Evolutionary conservation across 1,284 basidiomycete species (phyloP).

Genomic region (Pseudozyma hubeiensis): DNA sequence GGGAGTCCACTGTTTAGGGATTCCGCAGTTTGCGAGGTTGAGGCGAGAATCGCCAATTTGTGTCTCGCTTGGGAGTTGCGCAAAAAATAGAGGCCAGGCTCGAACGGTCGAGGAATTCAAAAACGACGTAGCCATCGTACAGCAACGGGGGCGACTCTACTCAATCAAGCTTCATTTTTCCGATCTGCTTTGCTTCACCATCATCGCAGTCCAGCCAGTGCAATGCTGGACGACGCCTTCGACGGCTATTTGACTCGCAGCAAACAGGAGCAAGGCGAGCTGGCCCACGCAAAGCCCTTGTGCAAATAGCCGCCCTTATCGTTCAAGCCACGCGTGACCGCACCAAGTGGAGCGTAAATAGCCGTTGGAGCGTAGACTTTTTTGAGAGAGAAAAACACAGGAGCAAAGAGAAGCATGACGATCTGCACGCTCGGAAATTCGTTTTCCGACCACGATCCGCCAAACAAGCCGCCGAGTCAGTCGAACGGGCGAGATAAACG

Average conservation of each 20-base stretch:
- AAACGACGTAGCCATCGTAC: no score
- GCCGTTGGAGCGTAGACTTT: constrained; percentile 8
- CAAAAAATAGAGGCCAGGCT: no score
- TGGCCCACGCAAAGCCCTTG: background rate
- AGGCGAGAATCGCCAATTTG: no score
- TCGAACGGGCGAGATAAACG: background rate
- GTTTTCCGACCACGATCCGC: background rate
- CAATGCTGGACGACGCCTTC: background rate
- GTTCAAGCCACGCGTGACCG: background rate
- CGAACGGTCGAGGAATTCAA: no score
- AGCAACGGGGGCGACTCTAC: no score
- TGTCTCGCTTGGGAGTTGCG: no score
- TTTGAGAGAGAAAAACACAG: no score
- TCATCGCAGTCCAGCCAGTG: background rate
- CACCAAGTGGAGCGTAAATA: constrained; percentile 39
- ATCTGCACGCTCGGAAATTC: constrained; percentile 14
- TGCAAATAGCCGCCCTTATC: constrained; percentile 18
- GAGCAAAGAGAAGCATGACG: background rate
- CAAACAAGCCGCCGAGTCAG: background rate
- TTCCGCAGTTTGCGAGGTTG: no score
- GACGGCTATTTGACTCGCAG: constrained; percentile 5
- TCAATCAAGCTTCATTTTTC: no score
- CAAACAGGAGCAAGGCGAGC: constrained; percentile 1
- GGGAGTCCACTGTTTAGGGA: no score
- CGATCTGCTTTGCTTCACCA: no score